phyloP scores from a whole-genome alignment of 176 grass and related monocot species.

The Zizania latifolia region DNA sequence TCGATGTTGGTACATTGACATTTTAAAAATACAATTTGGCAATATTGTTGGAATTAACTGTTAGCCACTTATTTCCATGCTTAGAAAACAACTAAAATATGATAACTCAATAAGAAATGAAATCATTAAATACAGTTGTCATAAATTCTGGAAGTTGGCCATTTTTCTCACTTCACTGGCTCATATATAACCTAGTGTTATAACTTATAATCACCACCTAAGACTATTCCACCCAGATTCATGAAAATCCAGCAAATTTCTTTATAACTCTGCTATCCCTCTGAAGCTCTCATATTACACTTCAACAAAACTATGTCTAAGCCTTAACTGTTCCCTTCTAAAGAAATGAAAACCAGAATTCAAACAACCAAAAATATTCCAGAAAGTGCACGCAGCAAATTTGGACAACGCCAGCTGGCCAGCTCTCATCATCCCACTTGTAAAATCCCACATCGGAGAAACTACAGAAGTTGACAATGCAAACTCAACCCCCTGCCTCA shows the following conservation, averaged over 20 bases:
- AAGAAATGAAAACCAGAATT: neutral
- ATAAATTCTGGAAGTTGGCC: neutral
- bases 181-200: neutral
- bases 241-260: neutral
- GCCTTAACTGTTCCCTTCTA: neutral
- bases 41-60: neutral
- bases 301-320: neutral
- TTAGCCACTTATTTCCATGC: neutral
- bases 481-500: neutral
- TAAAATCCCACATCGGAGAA: slow-evolving; percentile 4
- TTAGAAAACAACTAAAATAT: neutral
- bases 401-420: neutral
- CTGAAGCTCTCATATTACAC: neutral
- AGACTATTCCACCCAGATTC: neutral
- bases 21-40: neutral
- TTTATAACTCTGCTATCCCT: neutral
- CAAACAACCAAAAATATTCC: neutral
- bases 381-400: neutral
- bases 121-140: neutral
- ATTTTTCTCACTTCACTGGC: neutral
- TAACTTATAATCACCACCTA: neutral
- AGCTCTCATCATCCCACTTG: neutral
- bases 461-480: neutral
- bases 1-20: neutral
- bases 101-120: neutral